Evolutionary conservation across 441 rosid species (phyloP).

Genomic region (Dalechampia spathulata): DNA sequence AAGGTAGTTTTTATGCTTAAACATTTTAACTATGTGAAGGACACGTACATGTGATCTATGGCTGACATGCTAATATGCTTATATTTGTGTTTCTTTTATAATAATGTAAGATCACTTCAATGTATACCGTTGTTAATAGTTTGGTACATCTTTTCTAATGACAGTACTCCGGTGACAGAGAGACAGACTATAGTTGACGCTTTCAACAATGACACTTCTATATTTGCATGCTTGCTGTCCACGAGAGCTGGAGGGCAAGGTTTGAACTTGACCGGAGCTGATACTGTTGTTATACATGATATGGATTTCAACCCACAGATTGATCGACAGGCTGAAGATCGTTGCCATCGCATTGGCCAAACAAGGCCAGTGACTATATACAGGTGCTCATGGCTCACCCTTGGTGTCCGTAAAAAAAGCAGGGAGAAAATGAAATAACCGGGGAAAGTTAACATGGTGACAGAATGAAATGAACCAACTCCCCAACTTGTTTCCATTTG

Average conservation of each 20-base stretch:
- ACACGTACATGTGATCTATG: no score
- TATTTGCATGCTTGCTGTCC: slow-evolving; percentile 80
- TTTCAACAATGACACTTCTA: slow-evolving; percentile 71
- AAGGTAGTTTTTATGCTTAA: slow-evolving; percentile 43
- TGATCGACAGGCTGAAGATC: slow-evolving; percentile 94
- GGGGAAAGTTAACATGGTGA: neutral
- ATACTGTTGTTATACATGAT: slow-evolving; percentile 81
- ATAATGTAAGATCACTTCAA: no score
- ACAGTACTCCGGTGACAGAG: slow-evolving; percentile 86
- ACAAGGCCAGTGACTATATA: slow-evolving; percentile 81
- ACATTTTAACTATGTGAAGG: no score
- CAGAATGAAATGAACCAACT: neutral
- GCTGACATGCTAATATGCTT: no score
- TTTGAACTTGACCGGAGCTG: slow-evolving; percentile 88
- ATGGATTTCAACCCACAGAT: slow-evolving; percentile 98
- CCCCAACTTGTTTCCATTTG: no score
- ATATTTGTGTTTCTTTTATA: neutral
- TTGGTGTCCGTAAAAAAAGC: neutral
- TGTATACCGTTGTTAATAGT: neutral
- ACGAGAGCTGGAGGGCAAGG: slow-evolving; percentile 99
- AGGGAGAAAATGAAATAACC: neutral
- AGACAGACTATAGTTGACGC: slow-evolving; percentile 85
- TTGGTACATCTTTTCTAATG: slow-evolving; percentile 6
- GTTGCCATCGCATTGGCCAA: slow-evolving; percentile 96
- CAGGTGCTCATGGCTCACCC: slow-evolving; percentile 36